These are phyloP conservation scores for Termitomyces sp. DNA, from an alignment of 768 basidiomycete species.

Conservation along the genomic window DNA sequence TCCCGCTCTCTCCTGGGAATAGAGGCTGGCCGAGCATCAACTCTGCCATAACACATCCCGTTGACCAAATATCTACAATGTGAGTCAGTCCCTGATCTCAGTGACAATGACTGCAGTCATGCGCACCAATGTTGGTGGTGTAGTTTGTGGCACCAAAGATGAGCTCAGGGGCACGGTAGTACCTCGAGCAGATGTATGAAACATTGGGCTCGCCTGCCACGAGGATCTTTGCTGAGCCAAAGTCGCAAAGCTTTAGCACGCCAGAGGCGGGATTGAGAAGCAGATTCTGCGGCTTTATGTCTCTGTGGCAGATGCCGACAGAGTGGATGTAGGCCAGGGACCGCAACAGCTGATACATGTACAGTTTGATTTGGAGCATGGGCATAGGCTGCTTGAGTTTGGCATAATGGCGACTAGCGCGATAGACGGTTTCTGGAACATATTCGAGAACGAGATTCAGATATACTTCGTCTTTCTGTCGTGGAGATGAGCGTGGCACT, in stretches of 20 bases:
- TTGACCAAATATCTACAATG: conserved; percentile 91
- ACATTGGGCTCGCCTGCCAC: conserved; percentile 98
- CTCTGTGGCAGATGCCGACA: conserved; percentile 98
- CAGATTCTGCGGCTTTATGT: conserved; percentile 99
- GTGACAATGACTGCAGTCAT: neutral
- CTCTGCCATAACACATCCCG: conserved; percentile 99
- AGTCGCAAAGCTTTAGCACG: conserved; percentile 96
- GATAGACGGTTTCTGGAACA: conserved; percentile 98
- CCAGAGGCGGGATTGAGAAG: conserved; percentile 96
- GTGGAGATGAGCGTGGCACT: conserved; percentile 3
- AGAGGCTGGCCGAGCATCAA: conserved; percentile 98
- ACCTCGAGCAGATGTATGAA: conserved; percentile 98
- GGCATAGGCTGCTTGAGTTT: conserved; percentile 99
- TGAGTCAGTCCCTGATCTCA: conserved; percentile 1
- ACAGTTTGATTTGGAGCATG: conserved; percentile 98
- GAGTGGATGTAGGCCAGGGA: conserved; percentile 99
- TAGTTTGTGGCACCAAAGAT: conserved; percentile 99
- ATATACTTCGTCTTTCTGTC: conserved; percentile 98
- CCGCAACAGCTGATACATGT: conserved; percentile 99
- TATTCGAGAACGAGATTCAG: conserved; percentile 99
- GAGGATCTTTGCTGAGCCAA: conserved; percentile 98
- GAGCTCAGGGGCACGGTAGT: conserved; percentile 98
- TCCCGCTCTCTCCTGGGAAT: conserved; percentile 98
- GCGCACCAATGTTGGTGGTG: conserved; percentile 94
- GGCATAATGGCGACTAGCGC: conserved; percentile 96